Evolutionary conservation across 2,329 filamentous ascomycete genomes (phyloP).

Genomic region (Acephala macrosclerotiorum): DNA sequence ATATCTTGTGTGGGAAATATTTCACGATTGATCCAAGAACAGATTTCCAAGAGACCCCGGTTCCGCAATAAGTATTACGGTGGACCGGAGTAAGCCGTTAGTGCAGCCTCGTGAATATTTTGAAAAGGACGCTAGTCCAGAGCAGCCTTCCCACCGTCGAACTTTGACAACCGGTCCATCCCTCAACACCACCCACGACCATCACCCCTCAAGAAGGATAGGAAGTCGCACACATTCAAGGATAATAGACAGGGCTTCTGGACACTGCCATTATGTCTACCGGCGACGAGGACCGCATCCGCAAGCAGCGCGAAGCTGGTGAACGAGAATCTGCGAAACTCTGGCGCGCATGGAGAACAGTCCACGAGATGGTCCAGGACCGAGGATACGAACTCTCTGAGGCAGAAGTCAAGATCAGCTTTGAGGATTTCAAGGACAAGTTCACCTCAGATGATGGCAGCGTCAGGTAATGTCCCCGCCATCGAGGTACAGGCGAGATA

Average conservation of each 20-base stretch:
- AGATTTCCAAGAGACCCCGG: conserved; percentile 15
- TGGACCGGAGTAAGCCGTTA: not conserved
- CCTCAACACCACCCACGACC: conserved; percentile 4
- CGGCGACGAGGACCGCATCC: conserved; percentile 42
- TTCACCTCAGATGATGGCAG: conserved; percentile 77
- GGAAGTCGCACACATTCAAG: conserved; percentile 1
- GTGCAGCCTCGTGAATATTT: conserved; percentile 15
- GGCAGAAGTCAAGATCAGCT: conserved; percentile 84
- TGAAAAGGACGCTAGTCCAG: not conserved
- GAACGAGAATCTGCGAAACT: conserved; percentile 65
- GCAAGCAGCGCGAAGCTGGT: conserved; percentile 44
- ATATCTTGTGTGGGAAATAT: conserved; percentile 35
- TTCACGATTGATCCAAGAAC: conserved; percentile 10
- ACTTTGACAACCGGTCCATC: conserved; percentile 11
- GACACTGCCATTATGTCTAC: conserved; percentile 28
- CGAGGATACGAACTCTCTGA: conserved; percentile 92
- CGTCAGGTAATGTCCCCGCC: conserved; percentile 65
- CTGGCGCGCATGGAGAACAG: conserved; percentile 93
- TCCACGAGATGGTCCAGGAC: conserved; percentile 94
- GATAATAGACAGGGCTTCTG: not conserved
- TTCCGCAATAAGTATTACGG: not conserved
- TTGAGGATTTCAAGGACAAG: conserved; percentile 79
- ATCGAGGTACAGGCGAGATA: not conserved
- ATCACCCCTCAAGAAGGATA: not conserved
- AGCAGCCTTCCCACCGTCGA: conserved; percentile 1